Percentiles rank a stretch among this genome's conserved stretches.
These are phyloP conservation scores for Coleophoma cylindrospora DNA, from an alignment of 2,329 filamentous ascomycete genomes.

Conservation along the genomic window DNA sequence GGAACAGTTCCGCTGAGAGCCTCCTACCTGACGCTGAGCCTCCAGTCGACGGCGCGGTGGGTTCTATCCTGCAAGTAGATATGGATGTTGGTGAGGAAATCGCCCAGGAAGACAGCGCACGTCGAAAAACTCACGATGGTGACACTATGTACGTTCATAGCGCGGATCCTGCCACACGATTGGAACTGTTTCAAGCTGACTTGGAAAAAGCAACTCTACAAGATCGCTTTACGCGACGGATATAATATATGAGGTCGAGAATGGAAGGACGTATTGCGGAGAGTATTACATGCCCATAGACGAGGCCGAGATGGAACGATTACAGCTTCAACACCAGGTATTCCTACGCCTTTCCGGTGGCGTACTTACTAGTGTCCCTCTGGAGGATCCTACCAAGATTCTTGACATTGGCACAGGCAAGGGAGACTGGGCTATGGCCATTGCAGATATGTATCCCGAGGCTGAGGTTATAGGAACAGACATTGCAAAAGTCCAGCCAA, in stretches of 20 bases:
- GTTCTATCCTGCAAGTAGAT: neutral
- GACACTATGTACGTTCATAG: slow-evolving; percentile 15
- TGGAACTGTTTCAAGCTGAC: neutral
- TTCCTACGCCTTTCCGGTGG: slow-evolving; percentile 19
- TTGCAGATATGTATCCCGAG: slow-evolving; percentile 43
- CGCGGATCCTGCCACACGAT: neutral
- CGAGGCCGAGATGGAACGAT: slow-evolving; percentile 23
- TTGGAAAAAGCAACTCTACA: slow-evolving; percentile 21
- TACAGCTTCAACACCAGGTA: slow-evolving; percentile 21
- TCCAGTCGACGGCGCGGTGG: neutral
- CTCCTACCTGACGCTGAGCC: neutral
- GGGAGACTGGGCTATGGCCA: slow-evolving; percentile 58
- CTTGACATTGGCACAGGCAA: slow-evolving; percentile 51
- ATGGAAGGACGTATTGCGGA: slow-evolving; percentile 43
- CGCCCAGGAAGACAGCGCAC: slow-evolving; percentile 2
- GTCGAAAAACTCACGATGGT: slow-evolving; percentile 8
- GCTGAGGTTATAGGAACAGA: slow-evolving; percentile 54
- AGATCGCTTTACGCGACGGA: slow-evolving; percentile 24
- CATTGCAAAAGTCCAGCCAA: slow-evolving; percentile 53
- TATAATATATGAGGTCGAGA: slow-evolving; percentile 35
- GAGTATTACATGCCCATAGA: slow-evolving; percentile 33
- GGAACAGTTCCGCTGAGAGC: neutral
- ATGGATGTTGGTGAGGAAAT: slow-evolving; percentile 1
- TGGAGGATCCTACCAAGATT: slow-evolving; percentile 34
- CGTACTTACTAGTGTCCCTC: slow-evolving; percentile 21